Base-by-base conservation (phyloP, 805 yeast species). In the Kodamaea hsintzibuensis region DNA sequence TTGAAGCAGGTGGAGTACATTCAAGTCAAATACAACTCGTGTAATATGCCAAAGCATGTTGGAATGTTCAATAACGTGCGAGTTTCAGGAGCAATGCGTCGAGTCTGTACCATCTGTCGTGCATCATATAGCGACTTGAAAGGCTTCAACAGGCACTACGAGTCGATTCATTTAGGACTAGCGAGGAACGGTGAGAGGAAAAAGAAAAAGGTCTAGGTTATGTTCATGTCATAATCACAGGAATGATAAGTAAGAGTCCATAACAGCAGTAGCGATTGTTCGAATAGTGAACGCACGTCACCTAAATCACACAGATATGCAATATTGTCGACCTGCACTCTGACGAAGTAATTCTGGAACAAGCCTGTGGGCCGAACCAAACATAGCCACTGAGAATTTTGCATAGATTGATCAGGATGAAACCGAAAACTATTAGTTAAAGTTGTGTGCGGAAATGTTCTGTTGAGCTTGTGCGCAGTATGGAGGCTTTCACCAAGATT, bases 111-210 rank as follows among this genome's bases (percentile, higher is more conserved):
- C 30, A 38, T 46, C n/a, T 60, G 63, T 43, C 14, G 35, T 10
- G 46, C 49, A 4, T 50, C 47, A 12, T 58, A 58, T 39, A 56
- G 54, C 17, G 60, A 56, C 53, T 51, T 58, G 35, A 58, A 56
- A 49, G 60, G 60, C 7, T 58, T 58, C 49, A 56, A 58, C 47
- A 55, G 60, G 30, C 60, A 56, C 45, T 56, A 54, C 27, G 54
- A 54, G 45, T 47, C 50, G 14, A 49, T 46, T 3, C 58, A 55
- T 16, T 30, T 43, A 13, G 47, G 47, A 7, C n/a, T 47, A 51
- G 49, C 38, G 33, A 45, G 37, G 54, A 51, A 30, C 45, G 43
- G 55, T 48, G 56, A 10, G 53, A 55, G 9, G 17, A 43, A 19
- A 40, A 17, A 19, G 19, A 40, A 40, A 19, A 40, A 6, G 25